Percentiles rank a stretch among this genome's conserved stretches.
Conservation (phyloP, 2,329 filamentous ascomycete species). For the Colletotrichum aenigma region DNA sequence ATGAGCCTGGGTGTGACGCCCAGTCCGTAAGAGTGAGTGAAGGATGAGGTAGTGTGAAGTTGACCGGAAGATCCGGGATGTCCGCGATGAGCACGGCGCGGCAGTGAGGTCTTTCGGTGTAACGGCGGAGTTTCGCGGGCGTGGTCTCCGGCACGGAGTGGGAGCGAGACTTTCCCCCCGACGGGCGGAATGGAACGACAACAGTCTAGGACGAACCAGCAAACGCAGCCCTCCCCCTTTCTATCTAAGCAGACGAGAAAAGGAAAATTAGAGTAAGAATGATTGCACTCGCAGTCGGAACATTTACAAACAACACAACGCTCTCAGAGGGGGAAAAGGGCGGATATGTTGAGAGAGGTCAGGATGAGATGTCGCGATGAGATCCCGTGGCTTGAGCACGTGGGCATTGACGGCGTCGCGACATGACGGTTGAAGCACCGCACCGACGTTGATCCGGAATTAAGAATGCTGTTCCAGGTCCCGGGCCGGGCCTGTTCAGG, state of each 20-base stretch:
- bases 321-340: neutral
- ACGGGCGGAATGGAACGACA: neutral
- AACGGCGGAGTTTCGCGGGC: neutral
- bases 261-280: neutral
- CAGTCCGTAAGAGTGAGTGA: neutral
- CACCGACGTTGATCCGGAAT: constrained; percentile 17
- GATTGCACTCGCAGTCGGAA: neutral
- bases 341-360: neutral
- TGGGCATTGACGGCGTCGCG: neutral
- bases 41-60: neutral
- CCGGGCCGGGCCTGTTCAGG: neutral
- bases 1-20: neutral
- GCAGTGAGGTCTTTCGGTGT: constrained; percentile 1
- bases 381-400: neutral
- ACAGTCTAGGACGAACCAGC: neutral
- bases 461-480: neutral
- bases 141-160: constrained; percentile 1
- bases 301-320: neutral
- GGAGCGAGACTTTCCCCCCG: neutral
- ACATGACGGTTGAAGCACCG: neutral
- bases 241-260: neutral
- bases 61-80: neutral
- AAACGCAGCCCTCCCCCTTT: neutral
- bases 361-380: neutral
- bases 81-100: neutral